Evolutionary conservation across 768 basidiomycete genomes (phyloP), one percentile per base, ranked within the genome.

Genomic region (Leccinellum albellum): DNA sequence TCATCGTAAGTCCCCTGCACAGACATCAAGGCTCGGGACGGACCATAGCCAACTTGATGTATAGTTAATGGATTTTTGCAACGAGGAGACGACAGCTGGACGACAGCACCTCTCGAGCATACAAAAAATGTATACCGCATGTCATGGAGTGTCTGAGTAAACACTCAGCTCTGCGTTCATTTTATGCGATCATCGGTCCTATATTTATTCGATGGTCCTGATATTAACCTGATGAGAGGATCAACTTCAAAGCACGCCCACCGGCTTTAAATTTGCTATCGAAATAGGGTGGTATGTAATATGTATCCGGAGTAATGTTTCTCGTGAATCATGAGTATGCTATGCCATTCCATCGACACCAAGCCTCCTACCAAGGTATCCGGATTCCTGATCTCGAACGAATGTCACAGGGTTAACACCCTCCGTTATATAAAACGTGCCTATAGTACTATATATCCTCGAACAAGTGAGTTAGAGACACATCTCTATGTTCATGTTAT

Each of bases 11-110:
- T 10, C 17, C 20, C 40, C 14, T 29, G 8, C 15, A 37, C 3
- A 4, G 24, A 21, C 28, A 9, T 5, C 15, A 28, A 40, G 32
- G 4, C 44, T 45, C 6, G 23, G 44, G 40, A 57, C 53, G 8
- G 15, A 57, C 59, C 54, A 64, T 23, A 12, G 28, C 21, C 21
- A 61, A 50, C 35, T 57, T 59, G 55, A 52, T 50, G 17, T 59
- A 58, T 59, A 31, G 17, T 28, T 15, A 47, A 44, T 17, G 21
- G 3, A 3, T 3, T 35, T 21, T 14, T n/a, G n/a, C n/a, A 14
- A 20, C 12, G 10, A 5, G 28, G 14, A 23, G 7, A n/a, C 2
- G 29, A n/a, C 8, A 29, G 10, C 29, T 50, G 6, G 15, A 13
- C 40, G 15, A 20, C 14, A 37, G n/a, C 4, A 50, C 5, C 23